phyloP scores from a whole-genome alignment of 148 eudicot species.

The Camellia sinensis region DNA sequence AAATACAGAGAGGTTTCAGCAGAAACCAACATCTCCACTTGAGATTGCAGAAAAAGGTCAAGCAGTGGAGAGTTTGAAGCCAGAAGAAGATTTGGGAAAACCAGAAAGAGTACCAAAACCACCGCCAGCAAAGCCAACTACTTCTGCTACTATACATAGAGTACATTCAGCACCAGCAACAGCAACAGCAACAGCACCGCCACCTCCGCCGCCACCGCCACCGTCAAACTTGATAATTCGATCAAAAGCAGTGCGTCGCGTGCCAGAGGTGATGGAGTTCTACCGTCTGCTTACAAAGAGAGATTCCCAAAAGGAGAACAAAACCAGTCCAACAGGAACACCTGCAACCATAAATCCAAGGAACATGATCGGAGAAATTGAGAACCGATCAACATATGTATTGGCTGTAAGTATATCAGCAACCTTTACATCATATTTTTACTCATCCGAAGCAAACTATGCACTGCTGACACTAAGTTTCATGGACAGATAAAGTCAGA shows the following conservation, averaged over 20 bases:
- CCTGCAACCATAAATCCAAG: slow-evolving; percentile 30
- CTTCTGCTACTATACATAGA: slow-evolving; percentile 6
- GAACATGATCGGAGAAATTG: slow-evolving; percentile 94
- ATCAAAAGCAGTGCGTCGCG: slow-evolving; percentile 49
- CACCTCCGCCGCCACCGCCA: slow-evolving; percentile 65
- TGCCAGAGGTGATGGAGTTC: slow-evolving; percentile 80
- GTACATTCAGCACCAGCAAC: slow-evolving; percentile 5
- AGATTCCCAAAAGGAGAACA: slow-evolving; percentile 45
- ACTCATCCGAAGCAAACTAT: slow-evolving; percentile 3
- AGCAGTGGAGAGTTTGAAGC: slow-evolving; percentile 7
- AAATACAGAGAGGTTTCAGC: slow-evolving; percentile 18
- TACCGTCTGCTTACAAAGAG: slow-evolving; percentile 66
- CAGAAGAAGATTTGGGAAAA: slow-evolving; percentile 20
- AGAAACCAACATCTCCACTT: slow-evolving; percentile 18
- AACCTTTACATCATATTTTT: background rate
- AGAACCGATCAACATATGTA: slow-evolving; percentile 71
- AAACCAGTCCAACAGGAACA: slow-evolving; percentile 27
- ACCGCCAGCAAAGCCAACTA: slow-evolving; percentile 19
- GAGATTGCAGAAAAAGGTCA: slow-evolving; percentile 15
- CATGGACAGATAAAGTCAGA: slow-evolving; percentile 64
- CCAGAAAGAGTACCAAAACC: slow-evolving; percentile 18
- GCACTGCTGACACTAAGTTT: background rate
- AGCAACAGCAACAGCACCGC: slow-evolving; percentile 8
- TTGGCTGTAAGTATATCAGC: slow-evolving; percentile 57
- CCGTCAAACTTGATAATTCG: slow-evolving; percentile 35